Evolutionary conservation across 2,329 filamentous ascomycete species (phyloP), one percentile per base, ranked within the genome.

Genomic region (Graphilbum ipis-grandicollis): DNA sequence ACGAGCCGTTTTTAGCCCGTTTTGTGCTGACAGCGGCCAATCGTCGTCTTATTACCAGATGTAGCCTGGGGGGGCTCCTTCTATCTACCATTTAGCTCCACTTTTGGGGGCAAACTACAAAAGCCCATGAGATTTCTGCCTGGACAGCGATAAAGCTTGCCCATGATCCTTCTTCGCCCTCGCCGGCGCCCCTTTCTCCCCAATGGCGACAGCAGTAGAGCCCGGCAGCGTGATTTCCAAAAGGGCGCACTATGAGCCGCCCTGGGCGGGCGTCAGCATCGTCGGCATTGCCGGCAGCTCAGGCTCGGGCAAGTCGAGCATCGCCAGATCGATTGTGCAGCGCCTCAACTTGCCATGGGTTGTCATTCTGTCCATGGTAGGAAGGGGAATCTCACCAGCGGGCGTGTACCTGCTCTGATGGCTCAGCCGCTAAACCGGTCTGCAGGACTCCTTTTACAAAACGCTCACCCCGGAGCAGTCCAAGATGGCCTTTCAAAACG

Each of bases 271-370:
- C 58, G 76, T 93, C 48, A 88, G 82, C 60, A 94, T 98, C 50
- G 94, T 98, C 54, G 90, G 85, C 35, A 79, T 98, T 48, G 88
- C 90, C 45, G 90, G 90, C 28, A 90, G 83, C 57, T 96, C 88
- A 21, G 90, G 90, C 31, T 96, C 88, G 19, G 63, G 88, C 40
- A 98, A 98, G 65, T 94, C 88, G 7, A 94, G 86, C 7, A 63
- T 98, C 37, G 86, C 90, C 23, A 72, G 92, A 53, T 84, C 88
- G 44, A 93, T 98, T 48, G 82, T 96, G 45, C 78, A 72, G 49
- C 78, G 81, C 50, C 63, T 98, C 48, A 93, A 90, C 57, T 62
- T 98, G 44, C 90, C 90, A 39, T 98, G 90, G 88, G 90, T 98
- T 43, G 86, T 94, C 35, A 94, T 98, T 57, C 59, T 98, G 48